A percentile compares a stretch with the other conserved stretches of the same genome.
phyloP scores from a whole-genome alignment of 805 yeast species.

The Yarrowia alimentaria region DNA sequence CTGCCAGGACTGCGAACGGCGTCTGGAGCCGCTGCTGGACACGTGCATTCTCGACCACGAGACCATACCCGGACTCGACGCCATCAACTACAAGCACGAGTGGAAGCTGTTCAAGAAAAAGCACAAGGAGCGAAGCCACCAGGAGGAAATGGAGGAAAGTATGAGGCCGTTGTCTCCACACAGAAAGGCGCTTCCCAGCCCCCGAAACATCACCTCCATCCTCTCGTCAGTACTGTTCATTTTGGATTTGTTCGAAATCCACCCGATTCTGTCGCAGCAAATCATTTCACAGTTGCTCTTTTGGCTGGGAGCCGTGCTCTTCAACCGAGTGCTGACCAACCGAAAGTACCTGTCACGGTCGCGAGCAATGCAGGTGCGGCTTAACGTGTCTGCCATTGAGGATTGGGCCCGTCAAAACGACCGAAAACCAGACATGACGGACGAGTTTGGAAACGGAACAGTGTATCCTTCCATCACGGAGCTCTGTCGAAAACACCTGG shows the following conservation, averaged over 20 bases:
- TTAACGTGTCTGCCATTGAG: slow-evolving; percentile 81
- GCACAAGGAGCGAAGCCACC: slow-evolving; percentile 50
- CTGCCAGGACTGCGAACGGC: slow-evolving; percentile 41
- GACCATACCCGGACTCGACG: slow-evolving; percentile 77
- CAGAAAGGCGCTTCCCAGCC: slow-evolving; percentile 84
- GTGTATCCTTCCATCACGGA: slow-evolving; percentile 58
- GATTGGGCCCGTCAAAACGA: slow-evolving; percentile 86
- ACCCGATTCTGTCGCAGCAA: slow-evolving; percentile 73
- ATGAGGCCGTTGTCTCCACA: slow-evolving; percentile 80
- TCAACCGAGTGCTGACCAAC: slow-evolving; percentile 67
- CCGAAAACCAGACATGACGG: slow-evolving; percentile 45
- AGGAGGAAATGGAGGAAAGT: slow-evolving; percentile 72
- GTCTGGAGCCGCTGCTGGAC: slow-evolving; percentile 40
- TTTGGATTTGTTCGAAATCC: slow-evolving; percentile 74
- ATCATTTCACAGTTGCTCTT: slow-evolving; percentile 73
- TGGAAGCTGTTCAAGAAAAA: slow-evolving; percentile 61
- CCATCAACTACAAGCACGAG: slow-evolving; percentile 71
- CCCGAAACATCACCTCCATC: slow-evolving; percentile 77
- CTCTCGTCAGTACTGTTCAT: slow-evolving; percentile 87
- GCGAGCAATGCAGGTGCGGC: slow-evolving; percentile 83
- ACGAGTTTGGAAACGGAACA: slow-evolving; percentile 32
- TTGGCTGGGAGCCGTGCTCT: slow-evolving; percentile 70
- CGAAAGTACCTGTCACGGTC: slow-evolving; percentile 74
- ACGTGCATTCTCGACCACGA: slow-evolving; percentile 58
- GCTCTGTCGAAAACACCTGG: slow-evolving; percentile 64